These are phyloP conservation scores for Blastocystis hominis DNA, from an alignment of 352 stramenopile genomes.

Conservation along the genomic window DNA sequence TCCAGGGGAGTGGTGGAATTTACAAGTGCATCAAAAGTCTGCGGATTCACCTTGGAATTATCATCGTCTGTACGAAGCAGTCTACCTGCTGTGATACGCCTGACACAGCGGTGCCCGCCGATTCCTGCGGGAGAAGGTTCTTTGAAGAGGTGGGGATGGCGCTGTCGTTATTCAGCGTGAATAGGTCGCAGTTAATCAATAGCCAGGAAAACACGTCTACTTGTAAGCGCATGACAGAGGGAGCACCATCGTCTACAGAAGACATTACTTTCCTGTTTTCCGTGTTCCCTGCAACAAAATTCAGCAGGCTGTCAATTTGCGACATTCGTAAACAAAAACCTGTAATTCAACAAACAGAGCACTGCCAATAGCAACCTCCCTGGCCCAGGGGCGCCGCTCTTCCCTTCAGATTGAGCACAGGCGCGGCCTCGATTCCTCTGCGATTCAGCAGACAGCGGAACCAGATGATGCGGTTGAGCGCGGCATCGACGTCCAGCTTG, in stretches of 20 bases:
- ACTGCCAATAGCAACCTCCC: slow-evolving; percentile 55
- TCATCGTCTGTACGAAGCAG: not conserved
- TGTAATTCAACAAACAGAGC: not conserved
- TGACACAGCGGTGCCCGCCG: not conserved
- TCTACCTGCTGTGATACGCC: not conserved
- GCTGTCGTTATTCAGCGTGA: slow-evolving; percentile 25
- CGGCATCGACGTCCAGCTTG: slow-evolving; percentile 42
- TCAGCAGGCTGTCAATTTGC: slow-evolving; percentile 52
- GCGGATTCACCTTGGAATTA: not conserved
- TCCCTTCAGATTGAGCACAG: slow-evolving; percentile 47
- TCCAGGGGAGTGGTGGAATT: not conserved
- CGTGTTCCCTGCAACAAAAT: slow-evolving; percentile 42
- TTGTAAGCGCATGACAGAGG: not conserved
- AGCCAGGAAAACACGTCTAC: slow-evolving; percentile 53
- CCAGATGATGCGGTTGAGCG: slow-evolving; percentile 56
- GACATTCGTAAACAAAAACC: not conserved
- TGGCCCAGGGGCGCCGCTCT: slow-evolving; percentile 22
- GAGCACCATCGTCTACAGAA: slow-evolving; percentile 26
- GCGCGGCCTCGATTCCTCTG: slow-evolving; percentile 60
- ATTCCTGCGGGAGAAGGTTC: not conserved
- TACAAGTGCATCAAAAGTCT: not conserved
- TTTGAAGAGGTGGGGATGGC: not conserved
- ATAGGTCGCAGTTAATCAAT: slow-evolving; percentile 44
- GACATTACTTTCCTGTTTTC: slow-evolving; percentile 56
- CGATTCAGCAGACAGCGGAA: slow-evolving; percentile 63